Percentiles rank a stretch among this genome's conserved stretches.
phyloP scores from a whole-genome alignment of 169 alveolate genomes.

The Eimeria praecox region DNA sequence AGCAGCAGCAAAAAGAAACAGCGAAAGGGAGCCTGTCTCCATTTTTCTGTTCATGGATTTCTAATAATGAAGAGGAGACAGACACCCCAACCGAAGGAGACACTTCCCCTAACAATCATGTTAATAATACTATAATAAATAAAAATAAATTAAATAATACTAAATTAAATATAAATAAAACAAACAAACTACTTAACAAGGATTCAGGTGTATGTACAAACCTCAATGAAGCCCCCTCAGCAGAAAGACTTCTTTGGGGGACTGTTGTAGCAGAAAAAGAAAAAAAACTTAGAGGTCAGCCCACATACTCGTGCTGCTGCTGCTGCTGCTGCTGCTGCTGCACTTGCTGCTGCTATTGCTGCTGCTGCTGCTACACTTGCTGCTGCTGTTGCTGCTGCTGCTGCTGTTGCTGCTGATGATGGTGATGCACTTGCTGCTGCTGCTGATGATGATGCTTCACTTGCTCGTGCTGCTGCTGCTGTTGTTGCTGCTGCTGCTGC shows the following conservation, averaged over 20 bases:
- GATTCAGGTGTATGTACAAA: conserved; percentile 70
- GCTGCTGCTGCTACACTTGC: background rate
- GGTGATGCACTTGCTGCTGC: background rate
- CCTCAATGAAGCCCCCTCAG: conserved; percentile 45
- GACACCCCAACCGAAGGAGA: no score
- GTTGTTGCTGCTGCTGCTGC: background rate
- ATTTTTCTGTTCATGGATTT: background rate
- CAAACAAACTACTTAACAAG: background rate
- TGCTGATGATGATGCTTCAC: background rate
- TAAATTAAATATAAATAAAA: background rate
- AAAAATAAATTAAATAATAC: background rate
- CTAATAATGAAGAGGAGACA: background rate
- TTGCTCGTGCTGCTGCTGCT: background rate
- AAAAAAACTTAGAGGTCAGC: conserved; percentile 51
- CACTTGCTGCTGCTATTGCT: background rate
- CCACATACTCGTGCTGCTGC: background rate
- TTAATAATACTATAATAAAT: no score
- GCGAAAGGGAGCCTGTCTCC: background rate
- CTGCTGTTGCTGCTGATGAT: background rate
- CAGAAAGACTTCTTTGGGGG: conserved; percentile 66
- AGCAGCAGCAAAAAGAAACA: background rate
- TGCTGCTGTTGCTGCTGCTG: background rate
- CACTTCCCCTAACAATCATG: no score
- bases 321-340: background rate
- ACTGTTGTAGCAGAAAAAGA: conserved; percentile 68